Evolutionary conservation across 1,284 basidiomycete species (phyloP).

Genomic region (Moesziomyces globuligerus): DNA sequence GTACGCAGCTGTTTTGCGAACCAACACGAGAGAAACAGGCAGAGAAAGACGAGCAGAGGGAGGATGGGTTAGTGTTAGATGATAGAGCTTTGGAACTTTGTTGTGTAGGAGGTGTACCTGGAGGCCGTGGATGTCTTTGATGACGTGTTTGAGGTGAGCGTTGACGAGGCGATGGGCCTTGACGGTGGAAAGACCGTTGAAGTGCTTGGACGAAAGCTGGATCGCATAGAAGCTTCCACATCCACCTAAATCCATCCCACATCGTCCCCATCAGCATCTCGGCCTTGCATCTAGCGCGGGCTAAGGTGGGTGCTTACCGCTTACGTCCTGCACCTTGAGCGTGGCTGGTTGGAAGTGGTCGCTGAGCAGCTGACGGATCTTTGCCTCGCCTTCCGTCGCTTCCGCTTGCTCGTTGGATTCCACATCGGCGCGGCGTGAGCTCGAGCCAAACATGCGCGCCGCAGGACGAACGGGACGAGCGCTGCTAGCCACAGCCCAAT

Average conservation of each 20-base stretch:
- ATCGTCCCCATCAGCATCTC: too few relatives aligned
- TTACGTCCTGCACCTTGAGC: slow-evolving; percentile 64
- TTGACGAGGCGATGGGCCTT: slow-evolving; percentile 96
- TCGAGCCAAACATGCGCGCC: neutral
- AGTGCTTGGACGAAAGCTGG: slow-evolving; percentile 81
- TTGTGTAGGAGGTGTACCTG: slow-evolving; percentile 78
- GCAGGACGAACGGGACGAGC: neutral
- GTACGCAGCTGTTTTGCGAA: slow-evolving; percentile 23
- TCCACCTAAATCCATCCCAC: slow-evolving; percentile 73
- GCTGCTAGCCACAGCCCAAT: too few relatives aligned
- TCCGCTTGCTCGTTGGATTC: neutral
- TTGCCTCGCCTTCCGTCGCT: slow-evolving; percentile 37
- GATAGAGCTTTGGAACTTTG: too few relatives aligned
- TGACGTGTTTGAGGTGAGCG: slow-evolving; percentile 85
- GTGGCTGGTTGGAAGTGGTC: slow-evolving; percentile 75
- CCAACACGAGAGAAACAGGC: neutral
- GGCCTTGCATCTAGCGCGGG: slow-evolving; percentile 53
- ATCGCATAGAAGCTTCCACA: slow-evolving; percentile 98
- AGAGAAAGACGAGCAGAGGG: neutral
- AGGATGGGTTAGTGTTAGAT: too few relatives aligned
- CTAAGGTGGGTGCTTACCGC: slow-evolving; percentile 65
- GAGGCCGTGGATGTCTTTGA: slow-evolving; percentile 89
- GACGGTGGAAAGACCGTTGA: slow-evolving; percentile 85
- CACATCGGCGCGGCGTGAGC: neutral
- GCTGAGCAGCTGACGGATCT: slow-evolving; percentile 78